Percentiles rank a stretch among this genome's conserved stretches.
Conservation (phyloP, 2,329 filamentous ascomycete species). For the Colletotrichum shisoi region DNA sequence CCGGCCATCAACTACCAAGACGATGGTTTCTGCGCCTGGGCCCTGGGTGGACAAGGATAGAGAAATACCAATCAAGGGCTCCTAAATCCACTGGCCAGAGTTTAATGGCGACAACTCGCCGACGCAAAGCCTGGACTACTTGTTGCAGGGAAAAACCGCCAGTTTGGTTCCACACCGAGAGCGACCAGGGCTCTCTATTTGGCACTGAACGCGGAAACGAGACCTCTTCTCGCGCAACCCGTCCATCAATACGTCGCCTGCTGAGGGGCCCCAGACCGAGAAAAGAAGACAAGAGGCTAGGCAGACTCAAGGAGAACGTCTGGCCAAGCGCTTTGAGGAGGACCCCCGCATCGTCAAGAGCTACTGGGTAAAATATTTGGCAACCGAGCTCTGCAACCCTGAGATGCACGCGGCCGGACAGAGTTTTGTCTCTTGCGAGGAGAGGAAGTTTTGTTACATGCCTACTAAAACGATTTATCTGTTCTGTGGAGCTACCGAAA, state of each 20-base stretch:
- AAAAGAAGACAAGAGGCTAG: not conserved
- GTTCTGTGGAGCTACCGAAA: conserved; percentile 30
- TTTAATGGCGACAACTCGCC: conserved; percentile 39
- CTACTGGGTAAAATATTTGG: conserved; percentile 24
- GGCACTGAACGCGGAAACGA: conserved; percentile 21
- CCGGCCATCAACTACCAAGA: conserved; percentile 32
- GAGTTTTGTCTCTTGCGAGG: conserved; percentile 38
- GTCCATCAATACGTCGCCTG: not conserved
- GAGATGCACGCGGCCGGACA: conserved; percentile 3
- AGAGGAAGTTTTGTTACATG: conserved; percentile 42
- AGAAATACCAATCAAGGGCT: conserved; percentile 44
- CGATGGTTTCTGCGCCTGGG: conserved; percentile 42
- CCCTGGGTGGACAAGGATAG: conserved; percentile 44
- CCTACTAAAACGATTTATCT: conserved; percentile 36
- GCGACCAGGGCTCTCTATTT: conserved; percentile 33
- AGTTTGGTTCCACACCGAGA: conserved; percentile 30
- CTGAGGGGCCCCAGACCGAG: too few species aligned
- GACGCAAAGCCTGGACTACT: conserved; percentile 37
- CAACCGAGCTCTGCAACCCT: conserved; percentile 36
- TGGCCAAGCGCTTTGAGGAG: not conserved
- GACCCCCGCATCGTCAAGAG: conserved; percentile 32
- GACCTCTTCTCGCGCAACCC: conserved; percentile 1
- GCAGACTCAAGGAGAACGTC: not conserved
- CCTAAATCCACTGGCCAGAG: conserved; percentile 47
- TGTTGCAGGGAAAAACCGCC: conserved; percentile 34